A percentile compares a stretch with the other conserved stretches of the same genome.
phyloP scores from a whole-genome alignment of 495 filamentous ascomycete species.

The Peziza echinospora region DNA sequence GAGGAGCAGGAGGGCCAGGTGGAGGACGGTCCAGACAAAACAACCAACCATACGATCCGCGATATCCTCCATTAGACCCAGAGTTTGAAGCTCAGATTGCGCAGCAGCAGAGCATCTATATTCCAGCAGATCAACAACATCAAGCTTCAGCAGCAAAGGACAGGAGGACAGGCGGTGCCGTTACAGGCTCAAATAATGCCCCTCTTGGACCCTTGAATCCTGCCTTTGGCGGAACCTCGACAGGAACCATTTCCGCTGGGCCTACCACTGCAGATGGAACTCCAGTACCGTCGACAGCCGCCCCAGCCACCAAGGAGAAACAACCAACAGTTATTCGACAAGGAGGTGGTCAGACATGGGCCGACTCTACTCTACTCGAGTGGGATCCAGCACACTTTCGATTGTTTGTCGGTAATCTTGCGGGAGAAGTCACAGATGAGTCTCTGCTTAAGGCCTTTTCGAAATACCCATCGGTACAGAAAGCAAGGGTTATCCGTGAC shows the following conservation, averaged over 20 bases:
- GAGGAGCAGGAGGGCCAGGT: slow-evolving; percentile 17
- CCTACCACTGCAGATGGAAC: not conserved
- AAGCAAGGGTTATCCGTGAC: slow-evolving; percentile 86
- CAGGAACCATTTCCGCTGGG: not conserved
- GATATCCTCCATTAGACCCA: slow-evolving; percentile 41
- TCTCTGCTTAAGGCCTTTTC: slow-evolving; percentile 82
- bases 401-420: slow-evolving; percentile 87
- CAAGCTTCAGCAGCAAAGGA: slow-evolving; percentile 14
- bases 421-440: slow-evolving; percentile 96
- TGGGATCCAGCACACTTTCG: slow-evolving; percentile 94
- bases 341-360: slow-evolving; percentile 80
- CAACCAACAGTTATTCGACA: slow-evolving; percentile 58
- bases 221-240: not conserved
- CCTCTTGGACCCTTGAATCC: slow-evolving; percentile 7
- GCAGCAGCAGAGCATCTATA: slow-evolving; percentile 90
- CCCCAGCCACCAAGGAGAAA: slow-evolving; percentile 19
- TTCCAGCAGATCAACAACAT: slow-evolving; percentile 27
- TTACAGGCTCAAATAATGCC: slow-evolving; percentile 12
- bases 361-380: slow-evolving; percentile 64
- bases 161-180: slow-evolving; percentile 12
- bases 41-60: slow-evolving; percentile 15
- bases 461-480: slow-evolving; percentile 67
- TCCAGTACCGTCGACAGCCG: not conserved
- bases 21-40: slow-evolving; percentile 18
- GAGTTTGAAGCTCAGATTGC: slow-evolving; percentile 86